phyloP scores from a whole-genome alignment of 1,284 basidiomycete species.

The Melampsora americana region DNA sequence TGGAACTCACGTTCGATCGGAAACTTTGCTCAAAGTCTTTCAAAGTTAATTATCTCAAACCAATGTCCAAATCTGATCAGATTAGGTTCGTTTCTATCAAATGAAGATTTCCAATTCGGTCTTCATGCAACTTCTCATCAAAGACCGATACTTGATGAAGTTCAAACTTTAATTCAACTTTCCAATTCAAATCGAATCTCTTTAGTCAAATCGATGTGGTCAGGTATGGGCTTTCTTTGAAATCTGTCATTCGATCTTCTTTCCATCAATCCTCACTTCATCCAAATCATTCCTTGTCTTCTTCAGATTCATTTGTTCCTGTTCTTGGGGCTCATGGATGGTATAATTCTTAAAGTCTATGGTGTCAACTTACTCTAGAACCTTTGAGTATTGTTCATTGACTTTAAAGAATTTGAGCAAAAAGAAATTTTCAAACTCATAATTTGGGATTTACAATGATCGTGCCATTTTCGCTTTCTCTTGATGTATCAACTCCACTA shows the following conservation, averaged over 20 bases:
- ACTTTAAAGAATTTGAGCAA: no score
- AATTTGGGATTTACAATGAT: no score
- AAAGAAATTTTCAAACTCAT: no score
- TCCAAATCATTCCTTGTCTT: not conserved
- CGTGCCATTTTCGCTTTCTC: no score
- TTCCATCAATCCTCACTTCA: no score
- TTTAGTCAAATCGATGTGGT: slow-evolving; percentile 24
- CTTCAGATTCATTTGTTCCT: not conserved
- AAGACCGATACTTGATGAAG: not conserved
- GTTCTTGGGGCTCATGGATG: no score
- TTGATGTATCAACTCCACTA: no score
- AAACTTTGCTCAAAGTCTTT: slow-evolving; percentile 11
- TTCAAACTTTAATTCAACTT: not conserved
- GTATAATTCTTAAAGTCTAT: no score
- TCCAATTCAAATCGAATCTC: slow-evolving; percentile 2
- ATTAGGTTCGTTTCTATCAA: slow-evolving; percentile 13
- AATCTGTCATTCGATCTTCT: no score
- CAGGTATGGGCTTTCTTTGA: slow-evolving; percentile 10
- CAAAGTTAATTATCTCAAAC: slow-evolving; percentile 1
- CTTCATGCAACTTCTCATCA: slow-evolving; percentile 13
- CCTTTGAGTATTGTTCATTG: no score
- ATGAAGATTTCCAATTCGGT: slow-evolving; percentile 28
- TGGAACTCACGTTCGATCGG: slow-evolving; percentile 18
- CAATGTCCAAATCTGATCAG: slow-evolving; percentile 31
- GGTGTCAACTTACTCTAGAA: no score